Base-by-base conservation (phyloP, 306 rosid genomes). In the Hippophae tibetana region DNA sequence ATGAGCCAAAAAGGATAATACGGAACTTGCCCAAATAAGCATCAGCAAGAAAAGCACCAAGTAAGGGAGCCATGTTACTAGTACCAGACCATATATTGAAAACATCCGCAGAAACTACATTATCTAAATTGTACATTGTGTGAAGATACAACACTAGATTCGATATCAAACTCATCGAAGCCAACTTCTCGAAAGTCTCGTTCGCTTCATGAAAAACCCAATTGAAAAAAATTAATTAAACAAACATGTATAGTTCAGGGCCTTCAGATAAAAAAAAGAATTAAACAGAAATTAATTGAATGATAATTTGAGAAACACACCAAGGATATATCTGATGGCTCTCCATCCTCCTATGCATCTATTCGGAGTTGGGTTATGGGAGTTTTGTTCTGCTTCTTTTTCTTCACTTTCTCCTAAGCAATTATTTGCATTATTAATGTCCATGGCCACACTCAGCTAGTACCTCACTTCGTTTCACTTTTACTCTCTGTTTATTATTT, bases 131-230 rank as follows among this genome's bases (percentile, higher is more conserved):
- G 74, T 86, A 84, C 18, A 73, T 61, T 1, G 76, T 72, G 3
- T 64, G 64, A 62, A 82, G 51, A 62, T 90, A 87, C 70, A 84
- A 61, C 43, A 85, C 72, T 12, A 84, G 66, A 60, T 90, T 90
- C 1, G 86, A 58, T 47, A 82, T 68, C 79, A 90, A 76, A 70
- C 95, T 86, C 95, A 90, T 90, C 2, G 95, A 82, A 38, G 95
- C 86, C 81, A 90, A 58, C 75, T 90, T 90, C 85, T 90, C 97
- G 48, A 90, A 87, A 10, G 94, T 77, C 64, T 90, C 94, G 2
- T 84, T 90, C 23, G 23, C 23, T 18, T 18, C 23, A 18, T 18
- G 23, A 18, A 18, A 18, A 18, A 18, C 23, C 23, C 23, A 18
- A 18, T 18, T 18, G 0, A 18, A 18, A 18, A 18, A 18, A 18